Evolutionary conservation across 306 rosid genomes (phyloP).

Genomic region (Cicer pinnatifidum): DNA sequence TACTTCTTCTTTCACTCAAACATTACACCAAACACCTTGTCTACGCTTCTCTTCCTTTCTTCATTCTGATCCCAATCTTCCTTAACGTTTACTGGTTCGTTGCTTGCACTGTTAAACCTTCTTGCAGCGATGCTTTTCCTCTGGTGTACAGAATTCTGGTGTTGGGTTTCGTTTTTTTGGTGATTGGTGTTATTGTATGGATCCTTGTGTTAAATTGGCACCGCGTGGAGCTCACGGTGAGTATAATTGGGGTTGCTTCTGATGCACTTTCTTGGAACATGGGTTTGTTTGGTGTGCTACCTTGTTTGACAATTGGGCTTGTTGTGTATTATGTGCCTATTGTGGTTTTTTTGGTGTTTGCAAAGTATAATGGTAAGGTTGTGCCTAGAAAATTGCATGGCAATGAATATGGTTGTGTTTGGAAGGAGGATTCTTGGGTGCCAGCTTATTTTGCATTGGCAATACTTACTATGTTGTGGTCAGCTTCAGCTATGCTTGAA

Average conservation of each 20-base stretch:
- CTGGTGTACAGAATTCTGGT: conserved; percentile 67
- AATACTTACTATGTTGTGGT: conserved; percentile 89
- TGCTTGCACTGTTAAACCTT: conserved; percentile 68
- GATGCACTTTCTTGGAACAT: conserved; percentile 70
- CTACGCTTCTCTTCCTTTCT: conserved; percentile 72
- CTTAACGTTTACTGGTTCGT: conserved; percentile 90
- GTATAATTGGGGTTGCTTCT: conserved; percentile 78
- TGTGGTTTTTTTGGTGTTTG: conserved; percentile 76
- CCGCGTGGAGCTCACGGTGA: conserved; percentile 79
- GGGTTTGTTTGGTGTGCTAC: conserved; percentile 69
- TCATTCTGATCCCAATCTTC: conserved; percentile 69
- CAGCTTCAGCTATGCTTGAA: conserved; percentile 72
- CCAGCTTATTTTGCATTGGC: conserved; percentile 88
- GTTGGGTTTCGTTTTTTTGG: conserved; percentile 60
- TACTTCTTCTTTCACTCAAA: conserved; percentile 68
- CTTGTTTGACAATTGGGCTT: conserved; percentile 65
- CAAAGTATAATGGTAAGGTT: conserved; percentile 75
- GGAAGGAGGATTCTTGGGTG: conserved; percentile 92
- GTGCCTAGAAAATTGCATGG: conserved; percentile 48
- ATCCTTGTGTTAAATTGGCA: conserved; percentile 81
- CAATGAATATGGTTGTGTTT: conserved; percentile 67
- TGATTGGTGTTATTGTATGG: conserved; percentile 77
- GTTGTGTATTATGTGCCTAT: conserved; percentile 69
- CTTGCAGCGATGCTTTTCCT: conserved; percentile 70
- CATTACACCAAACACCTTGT: conserved; percentile 81